These are phyloP conservation scores for Ophiostoma montium DNA, from an alignment of 2,329 filamentous ascomycete genomes.

Conservation along the genomic window DNA sequence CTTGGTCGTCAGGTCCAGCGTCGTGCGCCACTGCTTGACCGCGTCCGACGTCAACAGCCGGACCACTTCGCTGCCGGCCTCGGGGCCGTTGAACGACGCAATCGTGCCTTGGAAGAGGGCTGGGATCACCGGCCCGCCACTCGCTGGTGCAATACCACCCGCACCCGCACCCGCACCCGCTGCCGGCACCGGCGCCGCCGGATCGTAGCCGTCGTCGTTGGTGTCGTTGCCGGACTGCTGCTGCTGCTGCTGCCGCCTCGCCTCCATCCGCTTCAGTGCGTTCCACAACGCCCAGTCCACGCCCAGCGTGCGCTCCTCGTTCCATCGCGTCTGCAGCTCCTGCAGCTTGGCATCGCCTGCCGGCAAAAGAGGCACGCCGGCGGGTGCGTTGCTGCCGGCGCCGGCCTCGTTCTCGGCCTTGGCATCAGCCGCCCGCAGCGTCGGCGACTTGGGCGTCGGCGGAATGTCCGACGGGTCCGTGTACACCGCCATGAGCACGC, in stretches of 20 bases:
- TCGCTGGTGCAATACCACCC: too few species aligned
- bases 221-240: conserved; percentile 1
- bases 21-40: conserved; percentile 28
- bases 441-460: conserved; percentile 39
- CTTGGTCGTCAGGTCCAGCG: conserved; percentile 24
- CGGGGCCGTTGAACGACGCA: conserved; percentile 12
- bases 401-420: neutral
- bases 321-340: conserved; percentile 36
- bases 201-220: conserved; percentile 1
- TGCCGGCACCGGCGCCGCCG: neutral
- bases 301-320: conserved; percentile 22
- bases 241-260: neutral
- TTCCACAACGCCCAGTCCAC: conserved; percentile 12
- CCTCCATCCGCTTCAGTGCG: conserved; percentile 7
- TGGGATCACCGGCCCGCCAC: too few species aligned
- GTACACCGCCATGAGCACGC: conserved; percentile 48
- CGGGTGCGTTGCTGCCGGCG: neutral
- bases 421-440: conserved; percentile 1
- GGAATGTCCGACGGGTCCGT: conserved; percentile 40
- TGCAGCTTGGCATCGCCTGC: conserved; percentile 26
- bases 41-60: conserved; percentile 30
- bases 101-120: neutral
- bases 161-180: neutral
- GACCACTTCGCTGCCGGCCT: conserved; percentile 27
- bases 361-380: conserved; percentile 20